Conservation (phyloP, 2,329 filamentous ascomycete species). For the Hymenoscyphus albidus region DNA sequence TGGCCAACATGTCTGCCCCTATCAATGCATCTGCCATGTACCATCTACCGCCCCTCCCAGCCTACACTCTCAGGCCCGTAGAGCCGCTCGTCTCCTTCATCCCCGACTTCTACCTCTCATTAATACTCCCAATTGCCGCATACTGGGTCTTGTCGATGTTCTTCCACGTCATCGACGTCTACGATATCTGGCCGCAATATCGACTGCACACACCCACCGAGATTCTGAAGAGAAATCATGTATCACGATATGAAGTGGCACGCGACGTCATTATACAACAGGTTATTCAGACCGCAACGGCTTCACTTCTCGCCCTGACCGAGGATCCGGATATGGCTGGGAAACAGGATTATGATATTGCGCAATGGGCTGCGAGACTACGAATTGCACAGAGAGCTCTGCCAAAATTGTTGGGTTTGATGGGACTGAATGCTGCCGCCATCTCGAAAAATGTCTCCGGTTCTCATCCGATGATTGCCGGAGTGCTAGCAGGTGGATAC, state of each 20-base stretch:
- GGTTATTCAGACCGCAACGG: slow-evolving; percentile 75
- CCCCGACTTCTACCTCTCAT: slow-evolving; percentile 74
- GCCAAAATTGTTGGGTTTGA: slow-evolving; percentile 62
- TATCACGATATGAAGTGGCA: slow-evolving; percentile 77
- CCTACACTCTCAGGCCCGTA: slow-evolving; percentile 69
- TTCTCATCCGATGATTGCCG: slow-evolving; percentile 70
- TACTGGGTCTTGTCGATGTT: slow-evolving; percentile 86
- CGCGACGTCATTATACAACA: slow-evolving; percentile 92
- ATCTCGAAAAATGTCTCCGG: slow-evolving; percentile 72
- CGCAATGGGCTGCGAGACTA: slow-evolving; percentile 82
- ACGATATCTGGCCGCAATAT: slow-evolving; percentile 85
- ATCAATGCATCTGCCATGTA: slow-evolving; percentile 39
- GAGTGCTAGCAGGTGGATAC: slow-evolving; percentile 71
- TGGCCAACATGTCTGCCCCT: slow-evolving; percentile 44
- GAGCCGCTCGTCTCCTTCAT: slow-evolving; percentile 72
- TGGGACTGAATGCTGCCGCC: slow-evolving; percentile 72
- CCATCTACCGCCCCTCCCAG: slow-evolving; percentile 78
- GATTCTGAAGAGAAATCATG: slow-evolving; percentile 85
- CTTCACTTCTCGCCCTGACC: slow-evolving; percentile 62
- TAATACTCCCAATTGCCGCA: slow-evolving; percentile 71
- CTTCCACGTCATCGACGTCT: slow-evolving; percentile 78
- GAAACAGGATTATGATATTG: slow-evolving; percentile 79
- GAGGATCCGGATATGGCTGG: slow-evolving; percentile 73
- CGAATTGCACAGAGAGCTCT: slow-evolving; percentile 75
- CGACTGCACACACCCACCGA: slow-evolving; percentile 93